Percentiles rank a stretch among this genome's conserved stretches.
Conservation (phyloP, 192 early-diverging fungal species). For the Entomortierella beljakovae region DNA sequence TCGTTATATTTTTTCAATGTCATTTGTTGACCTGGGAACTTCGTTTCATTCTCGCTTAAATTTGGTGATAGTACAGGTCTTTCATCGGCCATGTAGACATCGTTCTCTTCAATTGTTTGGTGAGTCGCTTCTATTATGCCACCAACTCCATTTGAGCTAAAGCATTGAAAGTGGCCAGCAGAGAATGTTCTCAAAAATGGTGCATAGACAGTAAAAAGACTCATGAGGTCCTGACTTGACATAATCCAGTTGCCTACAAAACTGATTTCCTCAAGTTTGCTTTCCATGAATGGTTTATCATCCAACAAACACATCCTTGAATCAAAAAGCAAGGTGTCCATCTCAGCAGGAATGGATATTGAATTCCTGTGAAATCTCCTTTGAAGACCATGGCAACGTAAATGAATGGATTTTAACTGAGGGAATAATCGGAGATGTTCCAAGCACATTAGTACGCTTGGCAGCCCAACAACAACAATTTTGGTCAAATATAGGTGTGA, state of each 20-base stretch:
- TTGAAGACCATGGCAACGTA: too few relatives aligned
- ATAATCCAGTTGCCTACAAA: not conserved
- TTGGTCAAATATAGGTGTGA: not conserved
- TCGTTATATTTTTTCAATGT: too few relatives aligned
- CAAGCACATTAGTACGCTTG: conserved; percentile 10
- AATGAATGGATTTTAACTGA: not conserved
- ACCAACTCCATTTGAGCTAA: too few relatives aligned
- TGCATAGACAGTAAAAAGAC: not conserved
- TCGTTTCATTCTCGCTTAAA: too few relatives aligned
- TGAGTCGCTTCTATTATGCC: too few relatives aligned
- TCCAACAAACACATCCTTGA: not conserved
- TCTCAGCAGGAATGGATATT: too few relatives aligned
- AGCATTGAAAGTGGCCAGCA: not conserved
- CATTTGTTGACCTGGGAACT: too few relatives aligned
- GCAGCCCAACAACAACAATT: not conserved
- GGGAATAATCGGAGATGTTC: conserved; percentile 19
- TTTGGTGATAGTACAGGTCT: too few relatives aligned
- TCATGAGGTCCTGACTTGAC: not conserved
- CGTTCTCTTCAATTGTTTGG: too few relatives aligned
- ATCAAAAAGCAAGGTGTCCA: not conserved
- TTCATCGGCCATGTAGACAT: too few relatives aligned
- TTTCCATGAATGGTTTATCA: not conserved
- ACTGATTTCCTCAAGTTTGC: not conserved
- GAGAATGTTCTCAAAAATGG: not conserved
- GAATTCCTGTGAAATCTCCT: not conserved